These are phyloP conservation scores for Pestalotiopsis sp. DNA, from an alignment of 2,329 filamentous ascomycete genomes.

Conservation along the genomic window DNA sequence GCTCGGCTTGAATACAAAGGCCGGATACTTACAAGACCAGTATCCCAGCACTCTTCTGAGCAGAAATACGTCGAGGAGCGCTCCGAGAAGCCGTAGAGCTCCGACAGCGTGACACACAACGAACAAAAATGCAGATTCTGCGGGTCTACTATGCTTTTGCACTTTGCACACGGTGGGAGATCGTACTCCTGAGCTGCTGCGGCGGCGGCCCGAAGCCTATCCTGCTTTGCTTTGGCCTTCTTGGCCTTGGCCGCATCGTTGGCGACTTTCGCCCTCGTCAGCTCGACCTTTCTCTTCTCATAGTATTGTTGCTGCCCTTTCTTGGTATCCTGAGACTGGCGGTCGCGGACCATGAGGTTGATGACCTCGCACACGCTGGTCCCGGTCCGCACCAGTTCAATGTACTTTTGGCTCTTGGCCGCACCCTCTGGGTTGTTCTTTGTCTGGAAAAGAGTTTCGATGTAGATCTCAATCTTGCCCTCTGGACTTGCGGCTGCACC, in stretches of 20 bases:
- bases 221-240: constrained; percentile 39
- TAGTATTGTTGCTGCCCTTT: constrained; percentile 40
- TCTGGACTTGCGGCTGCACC: constrained; percentile 33
- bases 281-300: constrained; percentile 45
- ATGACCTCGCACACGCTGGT: constrained; percentile 32
- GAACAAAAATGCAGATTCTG: constrained; percentile 45
- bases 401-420: constrained; percentile 38
- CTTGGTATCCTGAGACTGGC: constrained; percentile 27
- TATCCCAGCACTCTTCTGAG: constrained; percentile 43
- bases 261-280: constrained; percentile 50
- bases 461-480: constrained; percentile 41
- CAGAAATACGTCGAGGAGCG: constrained; percentile 47
- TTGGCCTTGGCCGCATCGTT: constrained; percentile 34
- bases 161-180: constrained; percentile 44
- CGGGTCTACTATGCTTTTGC: constrained; percentile 35
- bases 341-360: constrained; percentile 34
- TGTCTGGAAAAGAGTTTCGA: constrained; percentile 45
- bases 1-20: background rate
- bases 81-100: constrained; percentile 37
- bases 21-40: constrained; percentile 41
- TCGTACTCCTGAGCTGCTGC: constrained; percentile 39
- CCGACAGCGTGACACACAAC: constrained; percentile 45
- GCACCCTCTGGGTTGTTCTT: constrained; percentile 33
- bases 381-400: constrained; percentile 38
- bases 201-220: constrained; percentile 41